Evolutionary conservation across 2,329 filamentous ascomycete species (phyloP).

Genomic region (Ceratocystis lukuohia): DNA sequence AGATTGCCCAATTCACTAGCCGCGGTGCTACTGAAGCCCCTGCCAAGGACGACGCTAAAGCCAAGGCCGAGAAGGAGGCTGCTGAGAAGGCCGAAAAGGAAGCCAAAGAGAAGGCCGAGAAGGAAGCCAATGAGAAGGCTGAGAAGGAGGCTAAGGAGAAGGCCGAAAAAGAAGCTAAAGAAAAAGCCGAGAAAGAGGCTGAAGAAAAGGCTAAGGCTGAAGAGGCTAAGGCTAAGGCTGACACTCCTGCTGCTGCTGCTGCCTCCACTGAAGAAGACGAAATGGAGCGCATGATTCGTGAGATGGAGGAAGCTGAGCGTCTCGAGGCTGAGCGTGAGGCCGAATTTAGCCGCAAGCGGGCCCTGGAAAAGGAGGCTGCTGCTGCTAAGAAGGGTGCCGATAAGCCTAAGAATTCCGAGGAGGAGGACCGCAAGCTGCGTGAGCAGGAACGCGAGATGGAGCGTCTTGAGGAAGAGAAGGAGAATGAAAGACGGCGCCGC

Average conservation of each 20-base stretch:
- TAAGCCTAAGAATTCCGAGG: constrained; percentile 33
- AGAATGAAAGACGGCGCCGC: constrained; percentile 41
- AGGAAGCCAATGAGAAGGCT: constrained; percentile 29
- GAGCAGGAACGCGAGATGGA: constrained; percentile 63
- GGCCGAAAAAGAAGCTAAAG: constrained; percentile 24
- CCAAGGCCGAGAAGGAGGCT: constrained; percentile 24
- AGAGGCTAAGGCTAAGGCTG: constrained; percentile 21
- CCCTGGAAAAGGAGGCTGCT: constrained; percentile 35
- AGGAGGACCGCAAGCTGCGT: constrained; percentile 52
- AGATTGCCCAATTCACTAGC: constrained; percentile 51
- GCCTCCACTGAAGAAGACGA: constrained; percentile 36
- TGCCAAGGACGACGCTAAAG: constrained; percentile 23
- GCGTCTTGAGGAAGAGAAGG: constrained; percentile 51
- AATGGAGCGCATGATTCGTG: constrained; percentile 45
- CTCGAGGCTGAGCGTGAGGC: constrained; percentile 33
- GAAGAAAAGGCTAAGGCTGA: constrained; percentile 25
- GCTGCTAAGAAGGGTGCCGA: constrained; percentile 33
- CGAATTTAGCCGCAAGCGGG: constrained; percentile 37
- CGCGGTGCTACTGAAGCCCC: constrained; percentile 15
- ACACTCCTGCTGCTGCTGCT: constrained; percentile 24
- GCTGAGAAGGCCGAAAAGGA: constrained; percentile 24
- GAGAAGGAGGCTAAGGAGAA: constrained; percentile 26
- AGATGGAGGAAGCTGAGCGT: constrained; percentile 45
- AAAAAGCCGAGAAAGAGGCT: constrained; percentile 19
- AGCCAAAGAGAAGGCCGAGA: constrained; percentile 29